A percentile compares a stretch with the other conserved stretches of the same genome.
Conservation (phyloP, 108 stramenopile species). For the Nannochloropsis salina region DNA sequence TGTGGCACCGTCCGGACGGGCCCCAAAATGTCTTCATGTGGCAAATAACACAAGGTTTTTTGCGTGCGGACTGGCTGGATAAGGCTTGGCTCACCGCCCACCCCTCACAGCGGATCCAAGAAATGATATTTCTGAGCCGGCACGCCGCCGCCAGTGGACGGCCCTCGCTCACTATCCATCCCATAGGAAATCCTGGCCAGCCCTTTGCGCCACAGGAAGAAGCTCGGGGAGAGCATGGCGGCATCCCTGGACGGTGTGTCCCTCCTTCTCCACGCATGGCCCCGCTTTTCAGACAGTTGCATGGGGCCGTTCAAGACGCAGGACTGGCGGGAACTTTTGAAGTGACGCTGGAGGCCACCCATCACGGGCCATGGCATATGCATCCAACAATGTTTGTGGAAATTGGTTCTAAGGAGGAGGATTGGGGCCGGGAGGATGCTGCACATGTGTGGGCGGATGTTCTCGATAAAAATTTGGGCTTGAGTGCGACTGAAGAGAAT, state of each 20-base stretch:
- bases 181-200: neutral
- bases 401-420: constrained; percentile 3
- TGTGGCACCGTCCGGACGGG: neutral
- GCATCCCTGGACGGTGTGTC: neutral
- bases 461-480: neutral
- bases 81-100: neutral
- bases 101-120: neutral
- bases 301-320: neutral
- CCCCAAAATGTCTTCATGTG: neutral
- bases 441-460: constrained; percentile 7
- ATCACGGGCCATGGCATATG: constrained; percentile 5
- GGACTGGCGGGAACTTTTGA: neutral
- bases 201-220: neutral
- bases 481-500: neutral
- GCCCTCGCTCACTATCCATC: neutral
- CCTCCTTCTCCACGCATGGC: constrained; percentile 10
- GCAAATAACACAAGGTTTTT: neutral
- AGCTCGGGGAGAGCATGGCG: neutral
- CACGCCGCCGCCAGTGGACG: constrained; percentile 13
- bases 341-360: neutral
- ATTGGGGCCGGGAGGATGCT: neutral
- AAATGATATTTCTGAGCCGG: neutral
- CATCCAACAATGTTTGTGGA: constrained; percentile 8
- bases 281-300: neutral
- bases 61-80: neutral